Evolutionary conservation across 306 rosid genomes (phyloP).

Genomic region (Vigna radiata): DNA sequence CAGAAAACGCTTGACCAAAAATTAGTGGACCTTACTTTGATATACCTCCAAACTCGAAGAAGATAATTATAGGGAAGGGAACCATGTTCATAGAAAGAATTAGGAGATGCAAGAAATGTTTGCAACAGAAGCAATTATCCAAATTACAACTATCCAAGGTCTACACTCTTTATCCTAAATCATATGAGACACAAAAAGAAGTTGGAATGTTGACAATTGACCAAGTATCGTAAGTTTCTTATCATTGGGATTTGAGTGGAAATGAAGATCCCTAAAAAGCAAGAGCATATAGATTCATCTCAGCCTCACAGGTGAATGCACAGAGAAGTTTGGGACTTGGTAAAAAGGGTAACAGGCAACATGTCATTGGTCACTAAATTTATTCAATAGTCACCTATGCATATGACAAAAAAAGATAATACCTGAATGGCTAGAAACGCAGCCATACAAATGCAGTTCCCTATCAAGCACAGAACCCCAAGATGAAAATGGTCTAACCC

Average conservation of each 20-base stretch:
- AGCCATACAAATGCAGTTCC: conserved; percentile 98
- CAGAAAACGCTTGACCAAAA: conserved; percentile 5
- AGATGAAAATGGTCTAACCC: conserved; percentile 79
- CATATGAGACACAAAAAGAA: neutral
- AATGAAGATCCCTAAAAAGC: neutral
- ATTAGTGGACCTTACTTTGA: conserved; percentile 2
- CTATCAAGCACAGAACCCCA: conserved; percentile 88
- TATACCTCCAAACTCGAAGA: conserved; percentile 21
- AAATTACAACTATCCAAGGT: conserved; percentile 20
- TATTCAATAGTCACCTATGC: neutral
- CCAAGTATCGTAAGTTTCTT: neutral
- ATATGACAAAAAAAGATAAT: conserved; percentile 25
- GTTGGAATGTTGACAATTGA: neutral
- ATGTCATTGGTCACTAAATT: conserved; percentile 9
- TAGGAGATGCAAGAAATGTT: neutral
- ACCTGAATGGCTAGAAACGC: conserved; percentile 90
- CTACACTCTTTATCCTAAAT: conserved; percentile 12
- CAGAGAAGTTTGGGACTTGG: neutral
- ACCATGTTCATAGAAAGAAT: neutral
- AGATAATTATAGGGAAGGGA: conserved; percentile 6
- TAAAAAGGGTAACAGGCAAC: conserved; percentile 28
- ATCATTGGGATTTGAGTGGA: neutral
- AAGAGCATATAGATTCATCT: conserved; percentile 24
- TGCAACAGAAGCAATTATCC: neutral
- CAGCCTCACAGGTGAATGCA: neutral